phyloP scores from a whole-genome alignment of 768 basidiomycete genomes.

The Megacollybia marginata region DNA sequence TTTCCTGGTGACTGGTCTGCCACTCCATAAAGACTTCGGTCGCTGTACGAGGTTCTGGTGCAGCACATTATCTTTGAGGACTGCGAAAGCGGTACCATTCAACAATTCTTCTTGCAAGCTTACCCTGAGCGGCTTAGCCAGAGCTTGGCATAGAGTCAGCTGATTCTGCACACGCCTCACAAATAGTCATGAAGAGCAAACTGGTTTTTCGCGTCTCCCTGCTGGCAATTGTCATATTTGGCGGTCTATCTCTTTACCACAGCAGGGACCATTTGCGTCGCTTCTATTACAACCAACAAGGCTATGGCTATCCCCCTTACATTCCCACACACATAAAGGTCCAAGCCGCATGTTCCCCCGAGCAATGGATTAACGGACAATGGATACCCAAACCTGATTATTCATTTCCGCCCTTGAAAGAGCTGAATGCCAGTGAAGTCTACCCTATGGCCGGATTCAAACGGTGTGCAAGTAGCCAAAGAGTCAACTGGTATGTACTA shows the following conservation, averaged over 20 bases:
- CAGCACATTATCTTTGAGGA: too few relatives aligned
- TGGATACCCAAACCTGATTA: not conserved
- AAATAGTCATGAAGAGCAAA: not conserved
- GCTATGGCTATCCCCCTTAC: not conserved
- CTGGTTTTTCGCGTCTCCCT: not conserved
- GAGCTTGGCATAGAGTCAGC: too few relatives aligned
- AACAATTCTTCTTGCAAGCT: too few relatives aligned
- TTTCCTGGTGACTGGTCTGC: too few relatives aligned
- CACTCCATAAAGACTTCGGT: too few relatives aligned
- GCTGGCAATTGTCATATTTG: not conserved
- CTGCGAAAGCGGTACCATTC: too few relatives aligned
- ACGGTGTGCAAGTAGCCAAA: conserved; percentile 55
- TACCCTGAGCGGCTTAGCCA: too few relatives aligned
- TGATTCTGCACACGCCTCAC: too few relatives aligned
- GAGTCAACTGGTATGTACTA: conserved; percentile 38
- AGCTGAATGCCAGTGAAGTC: not conserved
- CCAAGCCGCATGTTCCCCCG: not conserved
- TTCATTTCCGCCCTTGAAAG: not conserved
- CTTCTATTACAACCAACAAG: not conserved
- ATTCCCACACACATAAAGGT: not conserved
- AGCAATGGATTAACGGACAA: not conserved
- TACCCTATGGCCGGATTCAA: conserved; percentile 37
- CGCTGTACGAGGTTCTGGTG: too few relatives aligned
- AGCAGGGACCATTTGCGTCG: too few relatives aligned
- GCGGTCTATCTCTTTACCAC: not conserved